These are phyloP conservation scores for Paragyromitra xinjiangensis DNA, from an alignment of 495 filamentous ascomycete genomes.

Conservation along the genomic window DNA sequence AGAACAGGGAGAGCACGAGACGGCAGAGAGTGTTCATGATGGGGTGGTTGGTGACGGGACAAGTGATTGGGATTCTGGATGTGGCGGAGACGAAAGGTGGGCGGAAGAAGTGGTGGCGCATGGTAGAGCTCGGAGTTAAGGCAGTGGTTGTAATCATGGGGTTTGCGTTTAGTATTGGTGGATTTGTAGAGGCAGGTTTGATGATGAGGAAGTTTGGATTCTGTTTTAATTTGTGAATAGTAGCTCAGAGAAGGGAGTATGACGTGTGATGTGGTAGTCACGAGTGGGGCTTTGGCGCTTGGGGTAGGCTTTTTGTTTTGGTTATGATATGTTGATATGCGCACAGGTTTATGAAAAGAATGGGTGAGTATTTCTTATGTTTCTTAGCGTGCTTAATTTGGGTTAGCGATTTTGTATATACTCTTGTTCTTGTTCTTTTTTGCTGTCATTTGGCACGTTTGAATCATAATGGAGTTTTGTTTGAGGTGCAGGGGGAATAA, in stretches of 20 bases:
- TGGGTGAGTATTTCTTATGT: conserved; percentile 2
- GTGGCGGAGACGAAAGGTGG: conserved; percentile 51
- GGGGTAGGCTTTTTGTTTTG: conserved; percentile 12
- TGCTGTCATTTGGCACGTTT: not conserved
- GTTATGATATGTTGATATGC: conserved; percentile 6
- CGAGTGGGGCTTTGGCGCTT: not conserved
- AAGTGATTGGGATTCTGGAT: conserved; percentile 50
- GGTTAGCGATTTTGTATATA: conserved; percentile 20
- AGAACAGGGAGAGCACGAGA: conserved; percentile 48
- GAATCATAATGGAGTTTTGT: not conserved
- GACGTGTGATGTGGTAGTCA: conserved; percentile 5
- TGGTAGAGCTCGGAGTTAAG: conserved; percentile 36
- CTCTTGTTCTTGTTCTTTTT: not conserved
- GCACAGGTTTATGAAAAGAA: not conserved
- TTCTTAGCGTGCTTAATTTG: not conserved
- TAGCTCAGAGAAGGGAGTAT: not conserved
- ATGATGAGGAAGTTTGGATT: conserved; percentile 56
- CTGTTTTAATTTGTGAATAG: conserved; percentile 42
- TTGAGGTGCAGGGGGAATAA: not conserved
- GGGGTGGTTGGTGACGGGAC: conserved; percentile 58
- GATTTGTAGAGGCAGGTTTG: conserved; percentile 51
- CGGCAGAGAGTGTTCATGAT: conserved; percentile 60
- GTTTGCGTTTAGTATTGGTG: conserved; percentile 51
- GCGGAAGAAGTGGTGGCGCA: conserved; percentile 48
- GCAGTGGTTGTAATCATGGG: conserved; percentile 34